phyloP scores from a whole-genome alignment of 305 asterid species.

The Salvia sclarea region DNA sequence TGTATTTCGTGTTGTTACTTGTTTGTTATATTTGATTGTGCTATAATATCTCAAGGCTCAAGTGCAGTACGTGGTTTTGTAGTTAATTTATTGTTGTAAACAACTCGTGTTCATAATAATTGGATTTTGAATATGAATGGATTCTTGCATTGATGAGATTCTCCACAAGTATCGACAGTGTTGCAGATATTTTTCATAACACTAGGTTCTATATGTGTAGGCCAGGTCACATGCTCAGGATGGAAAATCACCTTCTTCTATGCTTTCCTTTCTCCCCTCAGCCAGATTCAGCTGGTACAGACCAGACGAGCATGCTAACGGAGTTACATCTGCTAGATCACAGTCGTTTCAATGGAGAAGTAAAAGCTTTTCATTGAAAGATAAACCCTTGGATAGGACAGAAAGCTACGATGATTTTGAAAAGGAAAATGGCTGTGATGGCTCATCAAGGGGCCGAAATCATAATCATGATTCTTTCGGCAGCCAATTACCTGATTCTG shows the following conservation, averaged over 20 bases:
- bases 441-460: slow-evolving; percentile 23
- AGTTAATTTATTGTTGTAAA: neutral
- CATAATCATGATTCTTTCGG: slow-evolving; percentile 23
- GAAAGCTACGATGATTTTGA: slow-evolving; percentile 40
- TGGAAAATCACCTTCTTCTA: slow-evolving; percentile 60
- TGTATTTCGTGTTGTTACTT: neutral
- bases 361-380: slow-evolving; percentile 60
- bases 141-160: neutral
- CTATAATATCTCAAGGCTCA: neutral
- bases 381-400: slow-evolving; percentile 63
- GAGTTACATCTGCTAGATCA: slow-evolving; percentile 47
- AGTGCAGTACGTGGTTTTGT: neutral
- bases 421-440: slow-evolving; percentile 33
- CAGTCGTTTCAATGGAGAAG: slow-evolving; percentile 72
- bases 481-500: slow-evolving; percentile 48
- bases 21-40: neutral
- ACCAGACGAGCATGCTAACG: slow-evolving; percentile 36
- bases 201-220: slow-evolving; percentile 54
- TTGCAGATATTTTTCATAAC: slow-evolving; percentile 33
- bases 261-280: slow-evolving; percentile 64
- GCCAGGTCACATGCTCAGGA: slow-evolving; percentile 56
- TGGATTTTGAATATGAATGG: neutral
- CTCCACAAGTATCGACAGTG: neutral
- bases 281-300: slow-evolving; percentile 56
- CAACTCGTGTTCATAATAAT: neutral